Conservation (phyloP, 2,329 filamentous ascomycete species). For the Mariannaea elegans region DNA sequence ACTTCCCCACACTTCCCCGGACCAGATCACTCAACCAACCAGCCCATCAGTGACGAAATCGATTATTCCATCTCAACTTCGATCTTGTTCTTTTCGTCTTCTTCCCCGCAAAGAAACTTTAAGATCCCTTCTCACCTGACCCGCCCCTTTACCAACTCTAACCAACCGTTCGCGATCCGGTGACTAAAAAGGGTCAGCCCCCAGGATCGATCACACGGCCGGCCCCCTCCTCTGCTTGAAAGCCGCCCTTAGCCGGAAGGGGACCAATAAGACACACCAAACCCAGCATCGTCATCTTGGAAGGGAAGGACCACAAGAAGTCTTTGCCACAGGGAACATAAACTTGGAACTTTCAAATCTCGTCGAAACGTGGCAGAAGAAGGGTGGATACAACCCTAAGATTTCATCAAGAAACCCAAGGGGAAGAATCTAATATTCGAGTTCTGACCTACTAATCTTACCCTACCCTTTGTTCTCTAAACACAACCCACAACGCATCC, state of each 20-base stretch:
- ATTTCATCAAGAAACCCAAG: neutral
- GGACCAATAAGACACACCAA: neutral
- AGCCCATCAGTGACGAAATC: neutral
- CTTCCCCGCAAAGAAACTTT: constrained; percentile 19
- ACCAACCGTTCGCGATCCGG: constrained; percentile 15
- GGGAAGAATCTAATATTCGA: neutral
- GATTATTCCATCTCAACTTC: neutral
- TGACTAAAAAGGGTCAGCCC: constrained; percentile 13
- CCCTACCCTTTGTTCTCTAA: neutral
- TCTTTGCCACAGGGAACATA: constrained; percentile 6
- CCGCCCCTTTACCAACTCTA: neutral
- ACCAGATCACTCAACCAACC: neutral
- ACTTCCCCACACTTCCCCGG: neutral
- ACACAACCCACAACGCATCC: neutral
- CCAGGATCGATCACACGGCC: constrained; percentile 20
- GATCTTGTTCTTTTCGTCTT: neutral
- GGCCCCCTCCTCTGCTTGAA: constrained; percentile 1
- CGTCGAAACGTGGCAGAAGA: neutral
- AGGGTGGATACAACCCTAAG: neutral
- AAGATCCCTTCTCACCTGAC: constrained; percentile 10
- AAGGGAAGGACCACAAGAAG: neutral
- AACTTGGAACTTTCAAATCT: constrained; percentile 6
- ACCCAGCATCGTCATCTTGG: neutral
- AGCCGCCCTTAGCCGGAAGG: constrained; percentile 22
- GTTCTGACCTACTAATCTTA: neutral